These are phyloP conservation scores for Magnusiomyces fungicola DNA, from an alignment of 1,139 yeast genomes.

Conservation along the genomic window DNA sequence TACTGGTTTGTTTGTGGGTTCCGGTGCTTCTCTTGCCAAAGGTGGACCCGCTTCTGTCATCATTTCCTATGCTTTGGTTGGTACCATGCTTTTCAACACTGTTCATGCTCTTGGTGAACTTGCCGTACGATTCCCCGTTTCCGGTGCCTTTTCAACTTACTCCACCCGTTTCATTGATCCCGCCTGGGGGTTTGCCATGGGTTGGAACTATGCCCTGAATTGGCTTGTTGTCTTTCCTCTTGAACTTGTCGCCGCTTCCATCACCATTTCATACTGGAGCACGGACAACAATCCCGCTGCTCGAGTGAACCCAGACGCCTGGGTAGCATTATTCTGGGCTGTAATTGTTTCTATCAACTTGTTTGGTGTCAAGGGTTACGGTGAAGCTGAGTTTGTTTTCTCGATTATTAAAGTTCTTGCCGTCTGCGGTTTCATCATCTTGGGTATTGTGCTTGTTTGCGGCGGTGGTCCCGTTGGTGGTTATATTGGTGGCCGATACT, in stretches of 20 bases:
- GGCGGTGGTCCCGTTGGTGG: slow-evolving; percentile 59
- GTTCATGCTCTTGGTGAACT: slow-evolving; percentile 58
- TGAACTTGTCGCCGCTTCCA: slow-evolving; percentile 69
- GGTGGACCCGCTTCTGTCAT: slow-evolving; percentile 67
- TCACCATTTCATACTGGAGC: slow-evolving; percentile 62
- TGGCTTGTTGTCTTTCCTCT: slow-evolving; percentile 71
- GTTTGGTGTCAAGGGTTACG: slow-evolving; percentile 67
- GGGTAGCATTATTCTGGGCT: slow-evolving; percentile 56
- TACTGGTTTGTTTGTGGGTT: slow-evolving; percentile 62
- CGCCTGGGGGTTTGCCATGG: slow-evolving; percentile 69
- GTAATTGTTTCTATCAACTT: slow-evolving; percentile 51
- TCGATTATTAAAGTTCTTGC: slow-evolving; percentile 55
- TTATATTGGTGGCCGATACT: slow-evolving; percentile 55
- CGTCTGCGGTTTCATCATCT: slow-evolving; percentile 53
- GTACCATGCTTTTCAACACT: slow-evolving; percentile 43
- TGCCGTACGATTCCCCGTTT: slow-evolving; percentile 53
- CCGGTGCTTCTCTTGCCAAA: slow-evolving; percentile 47
- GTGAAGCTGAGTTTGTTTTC: slow-evolving; percentile 63
- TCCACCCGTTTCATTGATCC: slow-evolving; percentile 53
- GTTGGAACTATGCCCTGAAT: slow-evolving; percentile 73
- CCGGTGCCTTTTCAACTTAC: slow-evolving; percentile 54
- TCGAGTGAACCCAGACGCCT: slow-evolving; percentile 45
- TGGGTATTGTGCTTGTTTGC: slow-evolving; percentile 50
- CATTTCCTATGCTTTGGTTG: slow-evolving; percentile 43
- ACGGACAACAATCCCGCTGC: slow-evolving; percentile 47